Conservation (phyloP, 768 basidiomycete species). For the Suillus tomentosus region DNA sequence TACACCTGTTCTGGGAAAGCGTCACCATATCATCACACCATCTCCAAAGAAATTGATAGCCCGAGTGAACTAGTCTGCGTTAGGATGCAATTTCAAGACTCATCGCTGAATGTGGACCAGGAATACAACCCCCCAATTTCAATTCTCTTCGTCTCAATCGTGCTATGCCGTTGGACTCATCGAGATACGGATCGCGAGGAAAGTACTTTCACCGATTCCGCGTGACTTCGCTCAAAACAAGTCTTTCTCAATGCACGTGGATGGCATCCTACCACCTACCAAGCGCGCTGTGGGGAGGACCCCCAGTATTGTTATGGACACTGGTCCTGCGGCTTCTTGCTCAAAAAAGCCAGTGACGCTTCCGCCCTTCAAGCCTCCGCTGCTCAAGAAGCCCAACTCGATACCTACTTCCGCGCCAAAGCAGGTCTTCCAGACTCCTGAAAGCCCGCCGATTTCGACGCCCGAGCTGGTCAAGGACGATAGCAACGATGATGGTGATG, state of each 20-base stretch:
- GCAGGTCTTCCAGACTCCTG: not conserved
- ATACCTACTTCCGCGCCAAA: constrained; percentile 1
- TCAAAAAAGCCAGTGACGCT: constrained; percentile 16
- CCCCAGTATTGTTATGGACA: not conserved
- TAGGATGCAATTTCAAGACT: too few relatives aligned
- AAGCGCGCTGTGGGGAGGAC: not conserved
- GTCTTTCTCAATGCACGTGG: constrained; percentile 3
- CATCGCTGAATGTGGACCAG: too few relatives aligned
- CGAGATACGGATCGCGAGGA: not conserved
- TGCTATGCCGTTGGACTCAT: not conserved
- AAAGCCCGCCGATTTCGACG: not conserved
- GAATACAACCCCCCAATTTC: too few relatives aligned
- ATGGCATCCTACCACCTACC: not conserved
- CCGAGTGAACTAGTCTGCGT: too few relatives aligned
- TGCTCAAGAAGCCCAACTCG: constrained; percentile 13
- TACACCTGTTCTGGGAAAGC: too few relatives aligned
- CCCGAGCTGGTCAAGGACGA: constrained; percentile 4
- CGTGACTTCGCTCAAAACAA: not conserved
- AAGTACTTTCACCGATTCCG: not conserved
- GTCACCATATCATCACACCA: too few relatives aligned
- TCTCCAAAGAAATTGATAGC: too few relatives aligned
- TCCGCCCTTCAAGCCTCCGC: constrained; percentile 33
- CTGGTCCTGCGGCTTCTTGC: too few relatives aligned
- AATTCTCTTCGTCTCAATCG: too few relatives aligned
- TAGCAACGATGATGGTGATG: not conserved